Conservation (phyloP, 2,329 filamentous ascomycete species). For the Paradendryphiella salina region DNA sequence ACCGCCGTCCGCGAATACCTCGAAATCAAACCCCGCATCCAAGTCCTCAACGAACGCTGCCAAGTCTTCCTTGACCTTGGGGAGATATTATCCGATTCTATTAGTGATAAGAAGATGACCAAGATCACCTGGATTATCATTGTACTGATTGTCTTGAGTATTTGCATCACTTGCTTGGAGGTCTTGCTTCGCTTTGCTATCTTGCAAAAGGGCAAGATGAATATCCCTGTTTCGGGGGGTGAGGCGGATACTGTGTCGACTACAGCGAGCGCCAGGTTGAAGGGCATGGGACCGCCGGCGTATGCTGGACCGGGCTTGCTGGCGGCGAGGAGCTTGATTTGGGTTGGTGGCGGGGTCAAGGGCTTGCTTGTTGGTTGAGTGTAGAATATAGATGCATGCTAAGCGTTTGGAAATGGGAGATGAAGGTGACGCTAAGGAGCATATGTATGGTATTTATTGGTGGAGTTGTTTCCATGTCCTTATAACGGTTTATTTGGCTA, state of each 20-base stretch:
- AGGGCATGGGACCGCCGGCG: conserved; percentile 16
- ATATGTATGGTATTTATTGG: neutral
- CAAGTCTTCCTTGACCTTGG: conserved; percentile 95
- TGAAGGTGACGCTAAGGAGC: neutral
- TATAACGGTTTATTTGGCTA: no score
- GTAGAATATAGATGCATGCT: neutral
- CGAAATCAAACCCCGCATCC: conserved; percentile 93
- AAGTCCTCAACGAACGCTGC: conserved; percentile 95
- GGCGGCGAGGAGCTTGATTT: conserved; percentile 29
- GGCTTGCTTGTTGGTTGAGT: conserved; percentile 13
- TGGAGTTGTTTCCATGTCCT: no score
- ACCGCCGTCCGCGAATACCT: conserved; percentile 94
- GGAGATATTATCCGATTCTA: conserved; percentile 89
- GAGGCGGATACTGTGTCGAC: neutral
- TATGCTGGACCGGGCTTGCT: conserved; percentile 37
- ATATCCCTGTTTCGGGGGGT: conserved; percentile 6
- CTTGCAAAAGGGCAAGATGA: conserved; percentile 33
- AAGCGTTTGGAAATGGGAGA: neutral
- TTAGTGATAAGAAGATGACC: conserved; percentile 94
- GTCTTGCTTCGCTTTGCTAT: conserved; percentile 76
- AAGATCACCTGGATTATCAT: conserved; percentile 98
- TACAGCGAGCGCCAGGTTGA: conserved; percentile 7
- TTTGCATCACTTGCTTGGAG: conserved; percentile 87
- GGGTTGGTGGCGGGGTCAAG: conserved; percentile 29
- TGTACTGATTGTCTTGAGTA: conserved; percentile 85